Evolutionary conservation across 2,329 filamentous ascomycete genomes (phyloP).

Genomic region (Pseudogymnoascus sp.): DNA sequence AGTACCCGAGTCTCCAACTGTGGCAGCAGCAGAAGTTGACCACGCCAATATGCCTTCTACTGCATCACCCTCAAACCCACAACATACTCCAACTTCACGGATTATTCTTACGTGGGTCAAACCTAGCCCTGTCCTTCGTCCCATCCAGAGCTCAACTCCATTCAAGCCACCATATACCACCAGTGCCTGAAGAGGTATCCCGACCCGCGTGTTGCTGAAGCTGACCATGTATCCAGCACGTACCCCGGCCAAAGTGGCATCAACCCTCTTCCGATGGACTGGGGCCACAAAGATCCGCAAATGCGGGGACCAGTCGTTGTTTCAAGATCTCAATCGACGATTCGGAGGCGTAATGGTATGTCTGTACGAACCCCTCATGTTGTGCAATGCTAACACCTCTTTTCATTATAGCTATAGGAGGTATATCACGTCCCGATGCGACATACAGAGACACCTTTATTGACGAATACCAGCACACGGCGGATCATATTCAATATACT

Average conservation of each 20-base stretch:
- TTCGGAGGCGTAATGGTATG: conserved; percentile 72
- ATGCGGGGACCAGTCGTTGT: conserved; percentile 83
- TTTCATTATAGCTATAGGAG: conserved; percentile 44
- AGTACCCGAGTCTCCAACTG: conserved; percentile 25
- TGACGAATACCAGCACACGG: conserved; percentile 63
- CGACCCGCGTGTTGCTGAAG: neutral
- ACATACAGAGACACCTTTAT: conserved; percentile 17
- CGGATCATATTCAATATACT: conserved; percentile 93
- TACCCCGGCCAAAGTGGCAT: conserved; percentile 94
- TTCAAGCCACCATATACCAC: neutral
- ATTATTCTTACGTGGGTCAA: conserved; percentile 52
- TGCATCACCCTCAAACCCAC: conserved; percentile 9
- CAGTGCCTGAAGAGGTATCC: neutral
- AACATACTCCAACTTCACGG: conserved; percentile 42
- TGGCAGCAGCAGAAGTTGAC: conserved; percentile 21
- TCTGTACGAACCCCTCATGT: conserved; percentile 13
- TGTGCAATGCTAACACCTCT: conserved; percentile 20
- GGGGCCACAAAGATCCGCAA: conserved; percentile 70
- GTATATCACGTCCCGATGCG: conserved; percentile 30
- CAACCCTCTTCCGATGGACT: conserved; percentile 79
- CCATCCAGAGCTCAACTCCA: neutral
- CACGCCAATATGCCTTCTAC: conserved; percentile 10
- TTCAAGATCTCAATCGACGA: conserved; percentile 65
- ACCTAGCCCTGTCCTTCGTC: neutral
- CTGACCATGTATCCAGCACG: conserved; percentile 42